Conservation (phyloP, 768 basidiomycete genomes). For the Suillus subaureus region DNA sequence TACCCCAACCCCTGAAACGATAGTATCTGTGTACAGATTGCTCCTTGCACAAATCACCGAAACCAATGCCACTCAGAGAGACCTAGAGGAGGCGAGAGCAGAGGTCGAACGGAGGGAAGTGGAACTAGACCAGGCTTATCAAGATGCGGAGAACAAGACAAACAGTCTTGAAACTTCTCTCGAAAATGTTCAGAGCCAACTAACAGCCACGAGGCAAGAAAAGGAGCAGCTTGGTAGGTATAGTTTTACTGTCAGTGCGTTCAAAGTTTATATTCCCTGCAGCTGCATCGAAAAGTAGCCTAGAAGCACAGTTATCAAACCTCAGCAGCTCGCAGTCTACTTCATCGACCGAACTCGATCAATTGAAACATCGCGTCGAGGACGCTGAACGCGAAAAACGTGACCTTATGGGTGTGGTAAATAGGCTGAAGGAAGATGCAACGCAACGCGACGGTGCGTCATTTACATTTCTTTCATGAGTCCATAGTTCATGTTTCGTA, state of each 20-base stretch:
- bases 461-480: slow-evolving; percentile 1
- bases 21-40: slow-evolving; percentile 64
- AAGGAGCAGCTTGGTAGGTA: slow-evolving; percentile 63
- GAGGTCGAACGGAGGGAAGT: slow-evolving; percentile 73
- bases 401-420: slow-evolving; percentile 82
- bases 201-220: slow-evolving; percentile 58
- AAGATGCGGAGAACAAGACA: slow-evolving; percentile 68
- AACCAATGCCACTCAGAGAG: slow-evolving; percentile 55
- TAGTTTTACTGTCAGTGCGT: slow-evolving; percentile 6
- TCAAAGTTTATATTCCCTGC: slow-evolving; percentile 20
- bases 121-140: slow-evolving; percentile 82
- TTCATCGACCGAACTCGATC: slow-evolving; percentile 62
- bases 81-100: slow-evolving; percentile 72
- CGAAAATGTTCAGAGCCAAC: slow-evolving; percentile 56
- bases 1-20: slow-evolving; percentile 57
- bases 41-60: slow-evolving; percentile 59
- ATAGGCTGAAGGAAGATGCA: slow-evolving; percentile 77
- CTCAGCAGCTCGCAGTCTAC: slow-evolving; percentile 61
- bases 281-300: slow-evolving; percentile 47
- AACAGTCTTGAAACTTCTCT: slow-evolving; percentile 58
- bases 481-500: slow-evolving; percentile 26
- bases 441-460: slow-evolving; percentile 71
- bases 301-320: slow-evolving; percentile 58
- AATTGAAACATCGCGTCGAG: slow-evolving; percentile 61
- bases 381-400: slow-evolving; percentile 90